Evolutionary conservation across 2,329 filamentous ascomycete species (phyloP), one percentile per base, ranked within the genome.

Genomic region (Hymenoscyphus linearis): DNA sequence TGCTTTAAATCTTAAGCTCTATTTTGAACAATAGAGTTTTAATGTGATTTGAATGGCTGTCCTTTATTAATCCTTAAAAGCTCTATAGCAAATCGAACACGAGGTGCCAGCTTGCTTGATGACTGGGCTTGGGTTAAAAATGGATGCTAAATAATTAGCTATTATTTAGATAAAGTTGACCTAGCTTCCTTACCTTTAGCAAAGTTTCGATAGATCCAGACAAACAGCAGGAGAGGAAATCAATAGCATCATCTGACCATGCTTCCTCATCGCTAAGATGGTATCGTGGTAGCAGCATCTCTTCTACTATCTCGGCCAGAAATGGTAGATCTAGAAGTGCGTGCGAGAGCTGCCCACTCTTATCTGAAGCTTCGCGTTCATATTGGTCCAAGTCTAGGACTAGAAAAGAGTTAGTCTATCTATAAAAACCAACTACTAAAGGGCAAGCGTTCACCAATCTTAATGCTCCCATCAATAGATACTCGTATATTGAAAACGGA

Each of bases 331-430:
- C 58, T 18, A 60, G 52, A 27, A 60, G 52, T n/a, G 53, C 58
- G 36, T 60, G 40, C 26, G 58, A 34, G 40, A 56, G 36, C 37
- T 31, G 34, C 44, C 9, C 18, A 56, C 53, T 52, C 25, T 60
- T 36, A 56, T 60, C 53, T 34, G 53, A 36, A 26, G 58, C 52
- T 57, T 56, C 35, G 18, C 40, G 53, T 40, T 25, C 27, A 35
- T 60, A 60, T 50, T 60, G 36, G 6, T 56, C 58, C 10, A 60
- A 40, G 56, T 57, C 58, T 56, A 60, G 53, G 27, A 60, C 53
- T 60, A 57, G 31, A 52, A 35, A 47, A 22, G 31, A 35, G 36
- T 60, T 50, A 60, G 54, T 50, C 16, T 40, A 40, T 54, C 40
- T 50, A 27, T 34, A 14, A 50, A 34, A 40, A 44, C 25, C 25